Evolutionary conservation across 495 filamentous ascomycete genomes (phyloP).

Genomic region (Aspergillus panamensis): DNA sequence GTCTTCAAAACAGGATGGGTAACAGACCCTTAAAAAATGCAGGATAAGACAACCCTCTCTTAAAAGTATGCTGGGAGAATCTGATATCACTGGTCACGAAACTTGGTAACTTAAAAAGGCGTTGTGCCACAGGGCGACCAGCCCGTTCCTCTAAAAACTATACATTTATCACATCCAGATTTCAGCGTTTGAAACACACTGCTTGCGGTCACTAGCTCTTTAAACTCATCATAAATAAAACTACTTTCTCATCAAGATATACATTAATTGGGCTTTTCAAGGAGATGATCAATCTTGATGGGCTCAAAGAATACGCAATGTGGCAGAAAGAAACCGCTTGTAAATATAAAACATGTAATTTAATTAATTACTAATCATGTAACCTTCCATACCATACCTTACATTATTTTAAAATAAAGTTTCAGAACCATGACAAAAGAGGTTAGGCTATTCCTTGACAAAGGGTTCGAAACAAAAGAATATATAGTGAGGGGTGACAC

Average conservation of each 20-base stretch:
- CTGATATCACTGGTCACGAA: not conserved
- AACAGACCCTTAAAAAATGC: too few relatives aligned
- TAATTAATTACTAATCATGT: not conserved
- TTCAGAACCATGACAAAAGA: not conserved
- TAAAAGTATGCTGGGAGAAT: too few relatives aligned
- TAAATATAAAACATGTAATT: constrained; percentile 2
- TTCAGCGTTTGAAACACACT: not conserved
- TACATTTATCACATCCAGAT: not conserved
- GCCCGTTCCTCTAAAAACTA: not conserved
- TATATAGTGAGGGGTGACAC: not conserved
- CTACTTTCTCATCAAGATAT: not conserved
- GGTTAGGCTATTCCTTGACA: not conserved
- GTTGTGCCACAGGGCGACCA: not conserved
- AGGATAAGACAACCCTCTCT: too few relatives aligned
- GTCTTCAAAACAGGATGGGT: not conserved
- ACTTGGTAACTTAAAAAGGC: not conserved
- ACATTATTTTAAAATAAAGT: not conserved
- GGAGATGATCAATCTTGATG: not conserved
- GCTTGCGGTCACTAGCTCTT: not conserved
- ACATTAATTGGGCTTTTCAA: not conserved
- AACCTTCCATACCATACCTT: not conserved
- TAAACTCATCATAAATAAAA: not conserved
- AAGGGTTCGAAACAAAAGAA: not conserved
- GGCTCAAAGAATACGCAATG: not conserved
- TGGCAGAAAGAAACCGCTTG: not conserved